Evolutionary conservation across 2,329 filamentous ascomycete genomes (phyloP), one percentile per base, ranked within the genome.

Genomic region (Zymoseptoria pseudotritici): DNA sequence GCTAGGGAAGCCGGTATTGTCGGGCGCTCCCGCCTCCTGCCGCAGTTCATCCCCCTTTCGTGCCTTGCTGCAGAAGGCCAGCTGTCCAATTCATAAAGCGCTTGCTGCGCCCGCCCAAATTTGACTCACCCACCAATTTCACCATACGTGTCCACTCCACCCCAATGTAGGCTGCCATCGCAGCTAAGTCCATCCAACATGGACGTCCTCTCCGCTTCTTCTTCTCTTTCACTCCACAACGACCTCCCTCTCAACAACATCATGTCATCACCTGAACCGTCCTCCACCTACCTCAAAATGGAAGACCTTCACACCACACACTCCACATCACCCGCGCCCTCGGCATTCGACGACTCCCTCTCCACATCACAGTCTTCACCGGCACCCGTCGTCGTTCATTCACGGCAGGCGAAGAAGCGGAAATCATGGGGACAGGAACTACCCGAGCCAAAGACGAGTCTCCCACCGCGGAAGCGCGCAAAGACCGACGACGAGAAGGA

Each of bases 401-500:
- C 69, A 3, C 70, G 69, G 56, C 69, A 66, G 50, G 70, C 71
- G 26, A 73, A 73, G 66, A 73, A 73, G 66, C 63, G 94, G 71
- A 99, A 97, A 79, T 97, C 94, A 54, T 99, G 94, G 94, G 94
- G 94, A 55, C 94, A 99, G 77, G 90, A 96, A 74, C 86, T 97
- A 50, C 94, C 94, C 19, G 90, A 95, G 72, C 94, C 94, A 51
- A 97, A 97, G 83, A 97, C 94, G 31, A 95, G 93, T 72, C 85
- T 97, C 7, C 93, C 93, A 62, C 93, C 93, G 49, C 87, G 92
- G 67, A 99, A 99, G 85, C 91, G 94, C 63, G 94, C 94, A 69
- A 99, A 97, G 83, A 99, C 94, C 2, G 93, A 96, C 70, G 94
- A 97, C 71, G 94, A 99, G 77, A 99, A 99, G 79, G 94, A 97